Conservation (phyloP, 257 asterid species). For the Verbascum thapsus region DNA sequence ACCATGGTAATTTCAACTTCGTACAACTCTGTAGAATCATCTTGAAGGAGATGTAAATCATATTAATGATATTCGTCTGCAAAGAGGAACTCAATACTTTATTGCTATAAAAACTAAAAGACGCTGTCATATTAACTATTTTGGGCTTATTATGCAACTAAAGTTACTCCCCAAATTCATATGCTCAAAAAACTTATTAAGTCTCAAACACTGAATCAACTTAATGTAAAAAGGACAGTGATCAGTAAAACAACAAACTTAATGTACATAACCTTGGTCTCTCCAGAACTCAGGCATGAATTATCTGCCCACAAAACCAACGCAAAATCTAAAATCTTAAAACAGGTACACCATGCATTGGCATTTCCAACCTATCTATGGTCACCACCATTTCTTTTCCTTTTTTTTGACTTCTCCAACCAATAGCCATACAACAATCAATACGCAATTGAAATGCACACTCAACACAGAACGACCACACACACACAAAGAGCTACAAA, state of each 20-base stretch:
- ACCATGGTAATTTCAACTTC: background rate
- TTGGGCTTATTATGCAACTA: background rate
- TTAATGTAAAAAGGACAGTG: background rate
- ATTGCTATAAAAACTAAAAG: background rate
- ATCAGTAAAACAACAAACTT: background rate
- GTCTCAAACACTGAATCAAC: background rate
- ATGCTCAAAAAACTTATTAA: background rate
- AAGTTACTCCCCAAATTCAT: background rate
- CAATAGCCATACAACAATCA: background rate
- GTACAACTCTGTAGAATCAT: background rate
- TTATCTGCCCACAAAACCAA: too few species aligned
- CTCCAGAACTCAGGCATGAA: too few species aligned
- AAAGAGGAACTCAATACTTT: conserved; percentile 2
- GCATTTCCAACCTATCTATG: background rate
- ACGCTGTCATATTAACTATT: background rate
- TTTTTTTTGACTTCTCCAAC: background rate
- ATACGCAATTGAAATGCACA: conserved; percentile 1
- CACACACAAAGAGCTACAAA: background rate
- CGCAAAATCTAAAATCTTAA: too few species aligned
- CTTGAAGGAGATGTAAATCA: background rate
- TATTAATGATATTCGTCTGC: background rate
- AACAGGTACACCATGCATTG: background rate
- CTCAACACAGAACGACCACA: too few species aligned
- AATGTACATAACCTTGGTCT: too few species aligned
- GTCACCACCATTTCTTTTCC: background rate